Base-by-base conservation (phyloP, 805 yeast species). In the Komagataella ulmi region DNA sequence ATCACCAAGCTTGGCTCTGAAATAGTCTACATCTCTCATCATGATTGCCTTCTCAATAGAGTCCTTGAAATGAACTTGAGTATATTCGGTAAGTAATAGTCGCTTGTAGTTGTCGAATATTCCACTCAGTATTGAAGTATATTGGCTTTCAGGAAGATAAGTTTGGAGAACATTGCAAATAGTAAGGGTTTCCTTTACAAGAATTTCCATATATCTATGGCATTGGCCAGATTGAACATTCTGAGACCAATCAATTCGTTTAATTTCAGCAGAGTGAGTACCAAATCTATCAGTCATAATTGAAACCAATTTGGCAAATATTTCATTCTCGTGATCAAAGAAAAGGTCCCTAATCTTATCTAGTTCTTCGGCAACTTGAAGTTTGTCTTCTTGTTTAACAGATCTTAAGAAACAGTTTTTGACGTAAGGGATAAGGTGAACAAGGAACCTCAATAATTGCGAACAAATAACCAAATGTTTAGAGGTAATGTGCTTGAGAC, bases 401-500 rank as follows among this genome's bases (percentile, higher is more conserved):
- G 55, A 52, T 47, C 73, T 64, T 10, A 50, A 56, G 40, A 67
- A 61, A 44, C 66, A 59, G 24, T 57, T 57, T 21, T 64, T 59
- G 7, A 71, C 55, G 50, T 61, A 65, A 1, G 74, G 73, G 1
- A 77, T 57, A 18, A 70, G 53, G 0, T 61, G 57, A 18, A 75
- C 63, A 21, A 81, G 63, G 30, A 73, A 67, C 52, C 79, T 79
- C 30, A 85, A 67, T n/a, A 81, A 70, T 59, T 85, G 88, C 3
- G 83, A 77, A 44, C 85, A 78, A 45, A 84, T 70, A 0, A 88
- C 82, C 50, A 85, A 61, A 62, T 85, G 87, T 56, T 80, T 81
- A 1, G 88, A 83, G 3, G 87, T 81, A 50, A 85, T 84, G 59
- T 84, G 89, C 55, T 76, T 80, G 50, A 85, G 68, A 0, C 87